phyloP scores from a whole-genome alignment of 2,329 filamentous ascomycete species.

The Chlorencoelia australis region DNA sequence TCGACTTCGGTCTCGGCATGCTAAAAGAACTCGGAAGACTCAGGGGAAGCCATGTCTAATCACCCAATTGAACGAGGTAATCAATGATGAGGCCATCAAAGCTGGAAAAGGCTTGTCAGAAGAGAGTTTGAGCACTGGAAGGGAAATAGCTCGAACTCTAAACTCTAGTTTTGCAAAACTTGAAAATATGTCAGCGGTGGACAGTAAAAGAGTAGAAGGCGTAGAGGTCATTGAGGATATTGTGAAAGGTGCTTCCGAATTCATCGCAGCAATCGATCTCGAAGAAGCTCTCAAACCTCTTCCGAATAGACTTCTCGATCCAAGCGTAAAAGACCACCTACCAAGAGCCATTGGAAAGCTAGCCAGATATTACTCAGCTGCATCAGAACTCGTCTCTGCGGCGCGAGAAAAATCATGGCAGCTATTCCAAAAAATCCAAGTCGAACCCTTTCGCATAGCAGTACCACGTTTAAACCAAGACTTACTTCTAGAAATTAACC shows the following conservation, averaged over 20 bases:
- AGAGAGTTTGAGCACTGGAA: not conserved
- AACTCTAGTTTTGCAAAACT: too few relatives aligned
- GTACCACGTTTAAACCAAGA: conserved; percentile 7
- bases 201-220: not conserved
- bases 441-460: conserved; percentile 14
- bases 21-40: conserved; percentile 7
- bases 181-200: conserved; percentile 5
- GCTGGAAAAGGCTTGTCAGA: not conserved
- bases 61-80: not conserved
- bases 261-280: conserved; percentile 4
- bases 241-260: conserved; percentile 2
- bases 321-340: conserved; percentile 15
- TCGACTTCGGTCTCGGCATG: conserved; percentile 18
- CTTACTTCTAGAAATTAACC: too few relatives aligned
- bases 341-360: conserved; percentile 23
- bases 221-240: conserved; percentile 7
- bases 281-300: conserved; percentile 3
- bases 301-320: not conserved
- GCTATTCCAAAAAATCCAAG: conserved; percentile 16
- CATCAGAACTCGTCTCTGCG: conserved; percentile 18
- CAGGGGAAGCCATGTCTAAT: conserved; percentile 12
- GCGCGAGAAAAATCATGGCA: conserved; percentile 14
- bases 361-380: conserved; percentile 21
- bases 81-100: conserved; percentile 4
- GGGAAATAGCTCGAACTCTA: conserved; percentile 3